Conservation (phyloP, 768 basidiomycete genomes). For the Leccinum pellstonianum region DNA sequence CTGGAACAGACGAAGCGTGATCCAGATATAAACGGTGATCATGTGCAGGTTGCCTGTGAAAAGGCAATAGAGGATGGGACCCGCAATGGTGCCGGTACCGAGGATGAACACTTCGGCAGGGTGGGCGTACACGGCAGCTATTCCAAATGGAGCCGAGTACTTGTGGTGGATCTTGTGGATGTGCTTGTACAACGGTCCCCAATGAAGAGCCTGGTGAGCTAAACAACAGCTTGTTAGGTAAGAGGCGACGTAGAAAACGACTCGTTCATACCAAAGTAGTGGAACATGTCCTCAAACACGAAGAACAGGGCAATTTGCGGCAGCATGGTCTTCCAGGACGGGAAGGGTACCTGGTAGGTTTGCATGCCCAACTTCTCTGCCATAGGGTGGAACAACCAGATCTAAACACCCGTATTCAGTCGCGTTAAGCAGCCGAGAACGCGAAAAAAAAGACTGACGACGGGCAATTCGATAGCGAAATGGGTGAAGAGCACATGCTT, state of each 20-base stretch:
- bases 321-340: conserved; percentile 62
- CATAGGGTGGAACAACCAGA: conserved; percentile 89
- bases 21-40: conserved; percentile 91
- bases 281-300: conserved; percentile 94
- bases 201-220: conserved; percentile 92
- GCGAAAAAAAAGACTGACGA: conserved; percentile 45
- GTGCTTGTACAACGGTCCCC: conserved; percentile 79
- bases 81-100: conserved; percentile 85
- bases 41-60: conserved; percentile 79
- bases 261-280: conserved; percentile 69
- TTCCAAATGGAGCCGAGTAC: conserved; percentile 94
- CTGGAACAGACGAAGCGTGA: conserved; percentile 91
- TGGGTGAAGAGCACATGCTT: conserved; percentile 93
- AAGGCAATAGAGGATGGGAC: conserved; percentile 84
- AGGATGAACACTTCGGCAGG: conserved; percentile 95
- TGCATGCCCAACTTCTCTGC: conserved; percentile 86
- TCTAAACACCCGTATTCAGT: conserved; percentile 43
- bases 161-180: conserved; percentile 99
- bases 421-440: neutral
- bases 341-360: conserved; percentile 93
- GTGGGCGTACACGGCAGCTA: conserved; percentile 97
- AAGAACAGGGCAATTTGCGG: conserved; percentile 88
- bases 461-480: conserved; percentile 91
- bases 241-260: neutral
- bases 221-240: neutral